Percentiles rank a stretch among this genome's conserved stretches.
Evolutionary conservation across 108 stramenopile species (phyloP).

Genomic region (Cyclostephanos tholiformis): DNA sequence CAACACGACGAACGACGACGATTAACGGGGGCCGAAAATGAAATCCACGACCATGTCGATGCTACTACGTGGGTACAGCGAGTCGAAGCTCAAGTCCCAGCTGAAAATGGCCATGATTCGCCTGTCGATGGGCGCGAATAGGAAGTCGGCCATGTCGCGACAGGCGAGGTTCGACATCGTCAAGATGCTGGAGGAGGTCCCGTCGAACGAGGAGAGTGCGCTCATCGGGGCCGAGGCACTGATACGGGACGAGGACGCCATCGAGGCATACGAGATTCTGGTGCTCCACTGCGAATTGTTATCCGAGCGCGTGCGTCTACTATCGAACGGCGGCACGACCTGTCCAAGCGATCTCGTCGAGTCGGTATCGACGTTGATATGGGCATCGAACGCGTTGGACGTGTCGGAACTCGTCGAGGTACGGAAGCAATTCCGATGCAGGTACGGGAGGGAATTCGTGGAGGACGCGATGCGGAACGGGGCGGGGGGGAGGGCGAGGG

Average conservation of each 20-base stretch:
- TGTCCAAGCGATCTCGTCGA: conserved; percentile 81
- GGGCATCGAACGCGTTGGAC: conserved; percentile 80
- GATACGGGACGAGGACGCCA: conserved; percentile 85
- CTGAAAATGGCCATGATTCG: conserved; percentile 91
- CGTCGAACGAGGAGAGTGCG: conserved; percentile 90
- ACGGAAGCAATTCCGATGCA: conserved; percentile 83
- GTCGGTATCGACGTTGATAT: conserved; percentile 77
- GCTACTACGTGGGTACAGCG: conserved; percentile 32
- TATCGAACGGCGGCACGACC: conserved; percentile 61
- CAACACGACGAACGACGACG: no score
- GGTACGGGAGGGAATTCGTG: conserved; percentile 88
- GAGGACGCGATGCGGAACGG: conserved; percentile 75
- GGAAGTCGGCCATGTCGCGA: conserved; percentile 84
- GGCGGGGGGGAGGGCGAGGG: no score
- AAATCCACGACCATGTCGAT: no score
- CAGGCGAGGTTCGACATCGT: conserved; percentile 88
- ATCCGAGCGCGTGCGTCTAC: conserved; percentile 73
- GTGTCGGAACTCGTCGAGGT: conserved; percentile 78
- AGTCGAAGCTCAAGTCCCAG: conserved; percentile 40
- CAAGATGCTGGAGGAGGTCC: conserved; percentile 72
- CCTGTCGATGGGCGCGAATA: conserved; percentile 81
- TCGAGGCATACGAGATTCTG: conserved; percentile 90
- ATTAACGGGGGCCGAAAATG: no score
- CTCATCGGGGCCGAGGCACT: conserved; percentile 86
- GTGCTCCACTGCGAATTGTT: conserved; percentile 80